Evolutionary conservation across 2,329 filamentous ascomycete genomes (phyloP).

Genomic region (Ophiostoma quercus): DNA sequence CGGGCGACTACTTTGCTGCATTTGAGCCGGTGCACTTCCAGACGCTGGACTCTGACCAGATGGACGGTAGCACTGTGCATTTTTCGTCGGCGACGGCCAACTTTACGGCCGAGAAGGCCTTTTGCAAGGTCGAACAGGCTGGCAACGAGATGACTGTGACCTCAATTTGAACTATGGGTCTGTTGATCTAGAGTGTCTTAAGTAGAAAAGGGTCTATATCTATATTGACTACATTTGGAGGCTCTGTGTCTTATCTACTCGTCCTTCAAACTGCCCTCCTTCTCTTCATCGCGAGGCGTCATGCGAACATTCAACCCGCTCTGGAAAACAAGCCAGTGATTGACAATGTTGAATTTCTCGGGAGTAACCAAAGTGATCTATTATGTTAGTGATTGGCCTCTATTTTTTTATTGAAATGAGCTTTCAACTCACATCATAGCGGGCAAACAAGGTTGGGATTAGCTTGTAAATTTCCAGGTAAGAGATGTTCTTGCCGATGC

Average conservation of each 20-base stretch:
- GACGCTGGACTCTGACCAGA: background rate
- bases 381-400: background rate
- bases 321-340: slow-evolving; percentile 5
- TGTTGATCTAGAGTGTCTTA: background rate
- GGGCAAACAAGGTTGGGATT: slow-evolving; percentile 37
- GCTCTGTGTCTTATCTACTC: background rate
- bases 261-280: background rate
- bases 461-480: slow-evolving; percentile 37
- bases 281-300: background rate
- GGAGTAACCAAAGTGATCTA: background rate
- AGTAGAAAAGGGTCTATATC: no score
- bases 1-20: slow-evolving; percentile 24
- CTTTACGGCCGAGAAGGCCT: background rate
- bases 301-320: background rate
- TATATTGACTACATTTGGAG: background rate
- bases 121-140: background rate
- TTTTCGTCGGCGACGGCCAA: background rate
- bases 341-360: background rate
- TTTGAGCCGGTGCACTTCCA: slow-evolving; percentile 24
- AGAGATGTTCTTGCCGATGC: slow-evolving; percentile 37
- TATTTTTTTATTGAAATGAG: no score
- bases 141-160: background rate
- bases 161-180: background rate
- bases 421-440: slow-evolving; percentile 33
- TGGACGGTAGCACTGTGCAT: background rate